These are phyloP conservation scores for Phytophthora macrochlamydospora DNA, from an alignment of 352 stramenopile genomes.

Conservation along the genomic window DNA sequence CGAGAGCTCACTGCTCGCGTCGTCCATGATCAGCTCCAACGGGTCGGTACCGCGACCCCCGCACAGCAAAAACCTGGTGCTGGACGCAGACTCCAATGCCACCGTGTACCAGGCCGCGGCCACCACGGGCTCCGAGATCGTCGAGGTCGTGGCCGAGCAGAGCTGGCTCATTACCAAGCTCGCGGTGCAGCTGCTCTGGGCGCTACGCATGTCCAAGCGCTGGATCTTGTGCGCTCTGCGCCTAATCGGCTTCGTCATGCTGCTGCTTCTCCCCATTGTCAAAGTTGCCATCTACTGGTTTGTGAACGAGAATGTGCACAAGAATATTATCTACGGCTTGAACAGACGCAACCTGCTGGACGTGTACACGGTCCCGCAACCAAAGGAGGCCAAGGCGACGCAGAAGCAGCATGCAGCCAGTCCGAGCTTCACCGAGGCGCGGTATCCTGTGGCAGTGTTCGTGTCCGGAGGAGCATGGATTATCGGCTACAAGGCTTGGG, in stretches of 20 bases:
- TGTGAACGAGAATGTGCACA: constrained; percentile 61
- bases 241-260: constrained; percentile 64
- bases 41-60: constrained; percentile 27
- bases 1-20: constrained; percentile 18
- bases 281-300: constrained; percentile 69
- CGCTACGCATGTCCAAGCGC: constrained; percentile 63
- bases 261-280: constrained; percentile 61
- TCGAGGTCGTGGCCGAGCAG: constrained; percentile 70
- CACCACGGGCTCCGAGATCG: constrained; percentile 45
- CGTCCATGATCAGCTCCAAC: constrained; percentile 27
- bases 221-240: constrained; percentile 76
- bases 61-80: constrained; percentile 54
- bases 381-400: constrained; percentile 7
- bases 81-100: constrained; percentile 46
- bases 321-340: constrained; percentile 83
- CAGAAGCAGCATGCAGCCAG: constrained; percentile 18
- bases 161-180: constrained; percentile 80
- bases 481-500: constrained; percentile 94
- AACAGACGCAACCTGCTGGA: constrained; percentile 83
- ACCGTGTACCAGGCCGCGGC: constrained; percentile 55
- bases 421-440: constrained; percentile 26
- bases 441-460: constrained; percentile 88
- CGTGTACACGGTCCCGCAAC: constrained; percentile 72
- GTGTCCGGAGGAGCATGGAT: constrained; percentile 91
- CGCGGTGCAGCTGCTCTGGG: constrained; percentile 69